phyloP scores from a whole-genome alignment of 169 alveolate genomes.

The Cryptosporidium ryanae region DNA sequence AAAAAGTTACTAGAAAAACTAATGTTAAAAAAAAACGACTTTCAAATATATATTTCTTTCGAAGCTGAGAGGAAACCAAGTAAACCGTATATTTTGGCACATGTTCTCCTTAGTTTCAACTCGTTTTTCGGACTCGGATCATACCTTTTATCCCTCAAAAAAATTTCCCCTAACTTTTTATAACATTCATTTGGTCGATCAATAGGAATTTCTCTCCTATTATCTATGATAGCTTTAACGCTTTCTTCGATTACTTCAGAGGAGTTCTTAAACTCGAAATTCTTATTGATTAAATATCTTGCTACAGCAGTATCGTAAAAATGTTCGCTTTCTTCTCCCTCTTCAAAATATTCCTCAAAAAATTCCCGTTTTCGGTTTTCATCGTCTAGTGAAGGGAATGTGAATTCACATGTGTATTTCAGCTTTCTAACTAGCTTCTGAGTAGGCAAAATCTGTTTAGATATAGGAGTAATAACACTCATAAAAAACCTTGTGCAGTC shows the following conservation, averaged over 20 bases:
- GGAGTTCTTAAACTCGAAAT: not conserved
- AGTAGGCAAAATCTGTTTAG: constrained; percentile 3
- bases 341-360: too few species aligned
- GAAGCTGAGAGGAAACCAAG: constrained; percentile 7
- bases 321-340: not conserved
- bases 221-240: not conserved
- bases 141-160: not conserved
- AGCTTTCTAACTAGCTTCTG: constrained; percentile 1
- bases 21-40: not conserved
- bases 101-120: not conserved
- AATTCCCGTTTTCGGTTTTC: not conserved
- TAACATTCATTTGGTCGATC: constrained; percentile 47
- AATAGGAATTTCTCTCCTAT: constrained; percentile 23
- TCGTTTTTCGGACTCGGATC: not conserved
- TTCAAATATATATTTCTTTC: not conserved
- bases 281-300: not conserved
- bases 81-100: constrained; percentile 36
- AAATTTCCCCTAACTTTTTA: not conserved
- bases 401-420: not conserved
- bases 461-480: not conserved
- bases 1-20: not conserved
- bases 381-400: constrained; percentile 3
- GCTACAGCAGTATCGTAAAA: not conserved
- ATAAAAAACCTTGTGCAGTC: constrained; percentile 22
- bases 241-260: not conserved